phyloP scores from a whole-genome alignment of 768 basidiomycete species.

The Lanmaoa rubissima region DNA sequence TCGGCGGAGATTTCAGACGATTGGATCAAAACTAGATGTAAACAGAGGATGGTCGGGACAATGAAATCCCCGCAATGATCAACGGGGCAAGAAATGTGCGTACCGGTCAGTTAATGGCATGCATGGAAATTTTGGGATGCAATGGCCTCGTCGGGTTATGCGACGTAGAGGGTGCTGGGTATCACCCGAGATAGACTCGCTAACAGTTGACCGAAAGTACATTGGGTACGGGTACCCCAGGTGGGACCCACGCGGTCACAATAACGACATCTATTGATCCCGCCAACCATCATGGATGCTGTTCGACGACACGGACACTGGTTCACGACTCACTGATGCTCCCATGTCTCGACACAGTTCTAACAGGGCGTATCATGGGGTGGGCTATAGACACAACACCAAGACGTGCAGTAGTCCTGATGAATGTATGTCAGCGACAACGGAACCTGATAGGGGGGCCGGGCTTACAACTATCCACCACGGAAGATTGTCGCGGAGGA shows the following conservation, averaged over 20 bases:
- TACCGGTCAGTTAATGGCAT: not conserved
- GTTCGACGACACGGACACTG: not conserved
- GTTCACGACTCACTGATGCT: not conserved
- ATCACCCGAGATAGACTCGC: not conserved
- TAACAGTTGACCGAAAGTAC: not conserved
- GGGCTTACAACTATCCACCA: constrained; percentile 11
- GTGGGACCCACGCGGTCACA: constrained; percentile 7
- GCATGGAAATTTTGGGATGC: not conserved
- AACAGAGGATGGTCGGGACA: not conserved
- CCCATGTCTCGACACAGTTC: constrained; percentile 1
- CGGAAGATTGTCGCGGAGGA: not conserved
- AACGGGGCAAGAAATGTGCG: constrained; percentile 1
- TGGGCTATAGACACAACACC: not conserved
- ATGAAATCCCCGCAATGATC: not conserved
- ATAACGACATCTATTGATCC: not conserved
- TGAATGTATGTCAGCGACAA: not conserved
- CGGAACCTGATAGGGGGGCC: not conserved
- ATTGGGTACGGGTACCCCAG: not conserved
- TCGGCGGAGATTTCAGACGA: constrained; percentile 19
- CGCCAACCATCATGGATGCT: not conserved
- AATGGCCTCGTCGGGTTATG: not conserved
- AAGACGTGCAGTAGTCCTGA: not conserved
- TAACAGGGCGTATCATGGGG: constrained; percentile 2
- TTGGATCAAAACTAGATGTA: not conserved
- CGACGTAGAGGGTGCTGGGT: not conserved